Evolutionary conservation across 805 yeast species (phyloP).

Genomic region (Candida silvatica): DNA sequence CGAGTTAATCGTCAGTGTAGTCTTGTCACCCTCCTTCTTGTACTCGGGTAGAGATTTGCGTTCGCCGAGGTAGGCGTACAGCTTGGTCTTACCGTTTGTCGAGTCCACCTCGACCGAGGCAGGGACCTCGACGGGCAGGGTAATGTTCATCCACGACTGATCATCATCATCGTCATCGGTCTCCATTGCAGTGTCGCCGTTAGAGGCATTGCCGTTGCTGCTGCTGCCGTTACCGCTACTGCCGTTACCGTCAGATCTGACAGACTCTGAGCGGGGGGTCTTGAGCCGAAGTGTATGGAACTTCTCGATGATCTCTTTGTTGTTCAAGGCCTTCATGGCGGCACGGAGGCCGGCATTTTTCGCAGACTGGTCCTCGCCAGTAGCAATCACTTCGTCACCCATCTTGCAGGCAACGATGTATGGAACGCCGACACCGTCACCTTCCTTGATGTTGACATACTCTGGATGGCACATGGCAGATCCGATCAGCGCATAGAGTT

Average conservation of each 20-base stretch:
- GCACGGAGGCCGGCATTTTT: constrained; percentile 81
- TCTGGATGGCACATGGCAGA: constrained; percentile 56
- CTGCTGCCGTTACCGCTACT: no score
- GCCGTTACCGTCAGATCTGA: constrained; percentile 6
- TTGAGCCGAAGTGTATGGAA: constrained; percentile 50
- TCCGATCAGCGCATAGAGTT: constrained; percentile 73
- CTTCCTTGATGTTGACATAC: constrained; percentile 40
- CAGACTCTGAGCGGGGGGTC: constrained; percentile 31
- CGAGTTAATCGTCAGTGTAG: constrained; percentile 23
- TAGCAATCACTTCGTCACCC: constrained; percentile 59
- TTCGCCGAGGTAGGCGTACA: constrained; percentile 21
- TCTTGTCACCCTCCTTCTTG: constrained; percentile 9
- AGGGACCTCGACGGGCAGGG: constrained; percentile 2
- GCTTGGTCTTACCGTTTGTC: constrained; percentile 6
- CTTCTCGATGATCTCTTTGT: constrained; percentile 52
- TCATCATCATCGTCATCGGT: neutral
- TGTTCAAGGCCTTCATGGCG: constrained; percentile 69
- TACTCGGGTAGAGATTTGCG: constrained; percentile 25
- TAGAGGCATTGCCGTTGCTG: no score
- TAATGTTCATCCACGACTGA: neutral
- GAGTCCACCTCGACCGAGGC: neutral
- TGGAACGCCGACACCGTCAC: constrained; percentile 41
- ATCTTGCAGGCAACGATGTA: constrained; percentile 52
- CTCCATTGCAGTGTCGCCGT: no score
- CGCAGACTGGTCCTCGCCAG: constrained; percentile 58